Percentiles rank a stretch among this genome's conserved stretches.
Evolutionary conservation across 345 rosid genomes (phyloP).

Genomic region (Brassica cretica): DNA sequence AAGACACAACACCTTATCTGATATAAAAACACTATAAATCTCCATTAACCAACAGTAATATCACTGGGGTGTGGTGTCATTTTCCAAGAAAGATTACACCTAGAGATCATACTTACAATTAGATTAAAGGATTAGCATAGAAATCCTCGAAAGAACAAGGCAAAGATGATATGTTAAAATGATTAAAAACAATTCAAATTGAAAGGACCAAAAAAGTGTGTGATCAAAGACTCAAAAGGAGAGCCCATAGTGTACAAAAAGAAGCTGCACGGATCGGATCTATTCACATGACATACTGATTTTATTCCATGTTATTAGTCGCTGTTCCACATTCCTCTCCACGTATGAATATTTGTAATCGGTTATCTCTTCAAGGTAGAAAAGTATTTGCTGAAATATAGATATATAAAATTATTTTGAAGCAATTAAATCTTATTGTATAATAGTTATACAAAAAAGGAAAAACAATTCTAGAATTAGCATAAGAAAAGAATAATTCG

Average conservation of each 20-base stretch:
- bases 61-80: slow-evolving; percentile 41
- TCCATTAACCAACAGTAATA: slow-evolving; percentile 17
- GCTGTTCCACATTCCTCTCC: slow-evolving; percentile 33
- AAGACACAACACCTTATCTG: slow-evolving; percentile 38
- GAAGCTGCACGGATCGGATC: slow-evolving; percentile 42
- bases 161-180: slow-evolving; percentile 26
- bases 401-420: background rate
- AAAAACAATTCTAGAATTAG: background rate
- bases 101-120: slow-evolving; percentile 27
- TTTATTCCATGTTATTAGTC: slow-evolving; percentile 41
- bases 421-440: background rate
- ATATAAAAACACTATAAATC: slow-evolving; percentile 1
- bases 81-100: slow-evolving; percentile 56
- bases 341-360: slow-evolving; percentile 19
- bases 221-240: slow-evolving; percentile 42
- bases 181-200: slow-evolving; percentile 2
- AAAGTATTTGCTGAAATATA: background rate
- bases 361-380: slow-evolving; percentile 20
- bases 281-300: slow-evolving; percentile 38
- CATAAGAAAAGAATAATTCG: background rate
- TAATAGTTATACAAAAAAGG: background rate
- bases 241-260: slow-evolving; percentile 40
- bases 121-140: slow-evolving; percentile 26
- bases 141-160: slow-evolving; percentile 25
- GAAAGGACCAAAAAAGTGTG: slow-evolving; percentile 41